Evolutionary conservation across 2,329 filamentous ascomycete genomes (phyloP).

Genomic region (Colletotrichum sp.): DNA sequence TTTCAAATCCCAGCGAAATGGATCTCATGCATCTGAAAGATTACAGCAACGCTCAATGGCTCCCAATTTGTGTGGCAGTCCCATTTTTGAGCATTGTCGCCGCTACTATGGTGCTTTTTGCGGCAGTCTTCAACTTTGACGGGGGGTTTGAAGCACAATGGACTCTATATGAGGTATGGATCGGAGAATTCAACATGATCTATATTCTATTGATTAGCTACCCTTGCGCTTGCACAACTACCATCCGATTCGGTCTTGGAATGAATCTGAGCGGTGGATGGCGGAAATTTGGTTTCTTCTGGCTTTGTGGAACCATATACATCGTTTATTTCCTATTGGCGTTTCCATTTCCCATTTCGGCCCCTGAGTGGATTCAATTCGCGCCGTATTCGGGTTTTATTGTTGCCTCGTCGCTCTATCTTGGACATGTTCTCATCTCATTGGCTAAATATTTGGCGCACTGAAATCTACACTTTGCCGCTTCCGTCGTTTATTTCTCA

Average conservation of each 20-base stretch:
- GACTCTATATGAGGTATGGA: background rate
- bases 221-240: background rate
- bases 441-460: background rate
- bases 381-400: background rate
- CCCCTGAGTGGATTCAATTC: background rate
- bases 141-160: background rate
- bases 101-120: background rate
- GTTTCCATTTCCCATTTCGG: background rate
- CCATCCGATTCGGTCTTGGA: background rate
- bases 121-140: background rate
- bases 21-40: background rate
- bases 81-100: background rate
- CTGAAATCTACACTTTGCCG: background rate
- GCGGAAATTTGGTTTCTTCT: background rate
- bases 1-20: background rate
- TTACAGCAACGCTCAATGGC: background rate
- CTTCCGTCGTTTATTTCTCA: background rate
- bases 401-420: background rate
- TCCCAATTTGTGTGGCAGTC: background rate
- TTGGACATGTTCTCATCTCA: background rate
- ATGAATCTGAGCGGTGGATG: background rate
- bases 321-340: background rate
- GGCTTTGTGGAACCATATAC: background rate
- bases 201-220: background rate
- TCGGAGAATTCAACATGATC: background rate